Evolutionary conservation across 2,329 filamentous ascomycete genomes (phyloP).

Genomic region (Fusarium sororula): DNA sequence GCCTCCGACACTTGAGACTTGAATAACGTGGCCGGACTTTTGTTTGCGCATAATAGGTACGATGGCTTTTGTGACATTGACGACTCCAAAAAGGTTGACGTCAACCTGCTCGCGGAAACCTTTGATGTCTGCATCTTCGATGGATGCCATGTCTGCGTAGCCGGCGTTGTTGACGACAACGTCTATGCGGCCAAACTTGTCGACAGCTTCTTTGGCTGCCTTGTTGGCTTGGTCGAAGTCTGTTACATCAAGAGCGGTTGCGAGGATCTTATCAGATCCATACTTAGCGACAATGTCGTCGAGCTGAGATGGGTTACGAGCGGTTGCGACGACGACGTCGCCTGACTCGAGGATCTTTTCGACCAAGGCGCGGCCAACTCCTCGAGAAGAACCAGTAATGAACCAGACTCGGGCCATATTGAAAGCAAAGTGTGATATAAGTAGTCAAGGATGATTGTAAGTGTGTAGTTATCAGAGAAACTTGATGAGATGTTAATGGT

Average conservation of each 20-base stretch:
- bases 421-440: background rate
- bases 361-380: slow-evolving; percentile 56
- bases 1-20: slow-evolving; percentile 52
- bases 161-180: slow-evolving; percentile 71
- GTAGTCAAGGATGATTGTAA: background rate
- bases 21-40: slow-evolving; percentile 48
- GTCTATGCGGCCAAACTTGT: slow-evolving; percentile 64
- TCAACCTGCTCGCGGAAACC: slow-evolving; percentile 64
- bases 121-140: slow-evolving; percentile 60
- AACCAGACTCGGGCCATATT: slow-evolving; percentile 52
- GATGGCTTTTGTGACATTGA: slow-evolving; percentile 60
- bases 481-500: background rate
- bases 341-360: slow-evolving; percentile 50
- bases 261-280: slow-evolving; percentile 54
- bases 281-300: slow-evolving; percentile 49
- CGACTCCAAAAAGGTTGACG: slow-evolving; percentile 67
- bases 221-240: slow-evolving; percentile 54
- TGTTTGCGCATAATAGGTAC: slow-evolving; percentile 47
- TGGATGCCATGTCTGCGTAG: slow-evolving; percentile 61
- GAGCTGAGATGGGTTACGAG: slow-evolving; percentile 50
- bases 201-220: slow-evolving; percentile 45
- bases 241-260: slow-evolving; percentile 61
- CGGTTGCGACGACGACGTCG: slow-evolving; percentile 57
- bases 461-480: background rate
- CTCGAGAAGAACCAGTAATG: slow-evolving; percentile 59